phyloP scores from a whole-genome alignment of 2,329 filamentous ascomycete genomes.

The Clarireedia sp. region DNA sequence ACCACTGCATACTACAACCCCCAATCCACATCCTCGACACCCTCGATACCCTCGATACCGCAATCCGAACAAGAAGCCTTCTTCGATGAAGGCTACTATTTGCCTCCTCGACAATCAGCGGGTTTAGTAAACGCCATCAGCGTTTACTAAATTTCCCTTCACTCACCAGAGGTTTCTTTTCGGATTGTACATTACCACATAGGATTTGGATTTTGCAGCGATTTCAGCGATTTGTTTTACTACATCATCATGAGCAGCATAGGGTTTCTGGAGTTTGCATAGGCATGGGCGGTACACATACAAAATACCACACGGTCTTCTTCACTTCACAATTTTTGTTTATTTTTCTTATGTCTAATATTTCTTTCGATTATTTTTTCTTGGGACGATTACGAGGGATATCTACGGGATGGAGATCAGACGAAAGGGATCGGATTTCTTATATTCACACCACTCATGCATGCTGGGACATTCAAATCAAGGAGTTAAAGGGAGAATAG shows the following conservation, averaged over 20 bases:
- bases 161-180: background rate
- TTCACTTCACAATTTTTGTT: too few species aligned
- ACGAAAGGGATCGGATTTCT: background rate
- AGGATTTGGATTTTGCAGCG: constrained; percentile 17
- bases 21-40: constrained; percentile 25
- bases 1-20: constrained; percentile 32
- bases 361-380: background rate
- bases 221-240: constrained; percentile 10
- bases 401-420: background rate
- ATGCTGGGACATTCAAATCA: background rate
- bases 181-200: constrained; percentile 11
- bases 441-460: background rate
- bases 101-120: constrained; percentile 34
- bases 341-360: too few species aligned
- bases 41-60: constrained; percentile 26
- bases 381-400: background rate
- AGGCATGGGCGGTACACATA: constrained; percentile 1
- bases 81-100: constrained; percentile 42
- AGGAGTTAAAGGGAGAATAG: background rate
- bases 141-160: constrained; percentile 33
- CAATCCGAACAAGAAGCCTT: constrained; percentile 32
- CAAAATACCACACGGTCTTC: background rate
- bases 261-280: constrained; percentile 6
- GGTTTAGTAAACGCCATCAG: constrained; percentile 36
- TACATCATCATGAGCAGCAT: background rate